A percentile compares a stretch with the other conserved stretches of the same genome.
phyloP scores from a whole-genome alignment of 2,329 filamentous ascomycete genomes.

The Phialemoniopsis sp. region DNA sequence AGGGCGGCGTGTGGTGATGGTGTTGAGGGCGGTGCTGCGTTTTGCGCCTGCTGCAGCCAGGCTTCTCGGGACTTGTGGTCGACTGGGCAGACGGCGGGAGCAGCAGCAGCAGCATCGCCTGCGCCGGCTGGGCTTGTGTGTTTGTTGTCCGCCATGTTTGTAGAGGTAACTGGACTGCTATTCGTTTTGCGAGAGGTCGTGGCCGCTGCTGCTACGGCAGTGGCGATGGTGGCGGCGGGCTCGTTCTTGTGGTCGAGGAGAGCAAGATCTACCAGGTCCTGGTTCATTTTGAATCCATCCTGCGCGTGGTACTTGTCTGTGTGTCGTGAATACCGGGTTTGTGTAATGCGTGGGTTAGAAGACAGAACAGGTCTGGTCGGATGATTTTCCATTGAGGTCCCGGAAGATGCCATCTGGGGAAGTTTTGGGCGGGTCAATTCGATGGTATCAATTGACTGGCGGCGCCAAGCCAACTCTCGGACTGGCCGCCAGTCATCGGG shows the following conservation, averaged over 20 bases:
- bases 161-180: too few species aligned
- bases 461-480: too few species aligned
- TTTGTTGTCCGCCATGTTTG: background rate
- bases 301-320: too few species aligned
- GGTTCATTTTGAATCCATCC: constrained; percentile 2
- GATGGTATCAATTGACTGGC: too few species aligned
- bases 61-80: constrained; percentile 84
- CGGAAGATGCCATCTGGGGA: too few species aligned
- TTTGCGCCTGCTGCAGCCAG: constrained; percentile 71
- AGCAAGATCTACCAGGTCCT: constrained; percentile 3
- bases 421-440: too few species aligned
- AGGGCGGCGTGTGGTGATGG: constrained; percentile 25
- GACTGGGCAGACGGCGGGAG: constrained; percentile 63
- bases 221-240: background rate
- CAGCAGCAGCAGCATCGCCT: constrained; percentile 3
- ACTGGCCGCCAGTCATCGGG: too few species aligned
- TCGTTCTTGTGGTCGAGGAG: constrained; percentile 1
- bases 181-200: background rate
- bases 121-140: constrained; percentile 1
- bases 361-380: too few species aligned
- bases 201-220: background rate
- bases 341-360: too few species aligned
- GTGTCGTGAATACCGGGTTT: too few species aligned
- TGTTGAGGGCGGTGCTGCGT: constrained; percentile 44
- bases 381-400: too few species aligned